Evolutionary conservation across 2,329 filamentous ascomycete species (phyloP), one percentile per base, ranked within the genome.

Genomic region (Aureobasidium sp.): DNA sequence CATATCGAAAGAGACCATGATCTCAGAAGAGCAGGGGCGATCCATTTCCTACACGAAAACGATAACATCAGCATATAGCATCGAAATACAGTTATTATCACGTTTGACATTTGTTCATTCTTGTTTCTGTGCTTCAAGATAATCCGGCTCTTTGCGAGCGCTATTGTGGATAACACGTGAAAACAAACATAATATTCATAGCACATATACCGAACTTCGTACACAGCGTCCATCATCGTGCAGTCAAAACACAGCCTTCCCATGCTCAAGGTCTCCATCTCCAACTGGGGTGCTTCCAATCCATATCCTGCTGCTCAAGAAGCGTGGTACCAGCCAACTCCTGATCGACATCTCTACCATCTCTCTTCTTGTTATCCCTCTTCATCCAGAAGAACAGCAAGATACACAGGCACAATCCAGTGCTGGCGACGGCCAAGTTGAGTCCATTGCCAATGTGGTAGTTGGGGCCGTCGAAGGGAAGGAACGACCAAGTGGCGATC

Each of bases 401-500:
- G n/a, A 58, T 37, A 55, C 0, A 80, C 77, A 5, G 78, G 76
- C 3, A 81, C 61, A 89, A 70, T 1, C 84, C 83, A 1, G 75
- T 75, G n/a, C 77, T 78, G n/a, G 79, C 78, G 0, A 84, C 85
- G 0, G 83, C 87, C 47, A 89, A 68, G 69, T 90, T 90, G 39
- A 90, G 71, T 0, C 87, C 87, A 68, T 90, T 90, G 1, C 87
- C 87, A 62, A 89, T 88, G 64, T 78, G 84, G 68, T 85, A 91
- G 63, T 89, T 73, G 0, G 87, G 87, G 0, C 68, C 82, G 68
- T 90, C 87, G 66, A 75, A 82, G 0, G 82, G 80, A 17, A 89
- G 68, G 73, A 87, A 89, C 1, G 78, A 80, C 70, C 70, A 71
- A 0, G 70, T 72, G 1, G 65, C 66, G 47, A 72, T 68, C 20